Evolutionary conservation across 225 moss, liverwort and hornwort species (phyloP), one percentile per base, ranked within the genome.

Genomic region (Sphagnum tenellum): DNA sequence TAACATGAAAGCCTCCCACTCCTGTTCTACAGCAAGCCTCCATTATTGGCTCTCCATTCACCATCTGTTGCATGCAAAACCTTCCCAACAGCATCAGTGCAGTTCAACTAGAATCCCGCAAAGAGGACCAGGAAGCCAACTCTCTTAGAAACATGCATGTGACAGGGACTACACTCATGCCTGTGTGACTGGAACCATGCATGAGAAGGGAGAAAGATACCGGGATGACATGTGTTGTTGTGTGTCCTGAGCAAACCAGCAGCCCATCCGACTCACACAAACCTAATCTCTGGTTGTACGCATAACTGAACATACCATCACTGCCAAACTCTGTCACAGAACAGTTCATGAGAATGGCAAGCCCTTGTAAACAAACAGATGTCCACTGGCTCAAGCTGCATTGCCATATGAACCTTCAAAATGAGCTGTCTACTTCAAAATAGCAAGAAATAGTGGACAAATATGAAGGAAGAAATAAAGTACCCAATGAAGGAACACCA

Each of bases 191-290:
- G n/a, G n/a, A n/a, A n/a, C n/a, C n/a, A n/a, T 52, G 7, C 6
- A 52, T 52, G 9, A 52, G 52, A 52, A 9, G 9, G 52, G 9
- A 52, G 52, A 52, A 51, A 64, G 66, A 59, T 82, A 95, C 95
- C 70, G 95, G 95, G 61, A 95, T 95, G 53, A 88, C 89, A 79
- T 95, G 95, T 52, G 92, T 86, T 58, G 95, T 89, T 86, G 89
- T 92, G 69, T 95, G 95, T 58, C 92, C 95, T 59, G 86, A 85
- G 58, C 89, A 88, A 69, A 95, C 86, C 50, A 92, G 81, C 55
- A 95, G 59, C 51, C 95, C 95, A 75, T 89, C 81, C 56, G 72
- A 76, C 67, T 88, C 88, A 74, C 92, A 95, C 45, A 81, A 44
- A 63, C 86, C 92, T 72, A 81, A 70, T 65, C 68, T 85, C 73